phyloP scores from a whole-genome alignment of 2,329 filamentous ascomycete genomes.

The Dactylellina haptotyla region DNA sequence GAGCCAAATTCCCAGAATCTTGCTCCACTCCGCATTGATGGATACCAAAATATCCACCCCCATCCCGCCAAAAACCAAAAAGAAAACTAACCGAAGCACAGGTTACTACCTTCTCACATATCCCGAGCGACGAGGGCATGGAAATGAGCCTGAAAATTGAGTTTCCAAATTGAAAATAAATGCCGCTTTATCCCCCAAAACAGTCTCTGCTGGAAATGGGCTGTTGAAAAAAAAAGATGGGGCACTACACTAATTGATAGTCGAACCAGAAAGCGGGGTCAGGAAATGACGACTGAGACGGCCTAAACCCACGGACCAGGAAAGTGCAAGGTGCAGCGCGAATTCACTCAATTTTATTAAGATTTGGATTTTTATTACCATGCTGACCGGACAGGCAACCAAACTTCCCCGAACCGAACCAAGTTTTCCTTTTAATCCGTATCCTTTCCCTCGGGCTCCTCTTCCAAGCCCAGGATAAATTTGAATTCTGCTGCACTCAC shows the following conservation, averaged over 20 bases:
- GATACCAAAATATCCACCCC: slow-evolving; percentile 32
- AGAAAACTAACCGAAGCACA: slow-evolving; percentile 41
- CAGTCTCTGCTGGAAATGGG: background rate
- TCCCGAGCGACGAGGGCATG: slow-evolving; percentile 31
- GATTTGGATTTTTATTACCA: slow-evolving; percentile 22
- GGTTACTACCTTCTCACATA: background rate
- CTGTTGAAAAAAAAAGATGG: slow-evolving; percentile 23
- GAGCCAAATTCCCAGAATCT: slow-evolving; percentile 53
- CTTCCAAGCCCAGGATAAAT: slow-evolving; percentile 54
- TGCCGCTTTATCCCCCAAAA: slow-evolving; percentile 31
- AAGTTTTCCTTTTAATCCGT: slow-evolving; percentile 29
- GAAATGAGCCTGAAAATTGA: slow-evolving; percentile 37
- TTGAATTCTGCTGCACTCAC: slow-evolving; percentile 50
- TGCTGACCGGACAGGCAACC: slow-evolving; percentile 17
- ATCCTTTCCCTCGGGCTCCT: slow-evolving; percentile 53
- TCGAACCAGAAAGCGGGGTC: slow-evolving; percentile 49
- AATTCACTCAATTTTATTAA: slow-evolving; percentile 26
- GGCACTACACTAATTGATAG: slow-evolving; percentile 45
- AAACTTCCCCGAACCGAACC: slow-evolving; percentile 34
- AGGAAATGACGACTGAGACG: slow-evolving; percentile 45
- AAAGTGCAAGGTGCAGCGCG: slow-evolving; percentile 11
- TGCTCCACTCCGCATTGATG: slow-evolving; percentile 35
- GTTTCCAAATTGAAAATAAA: slow-evolving; percentile 31
- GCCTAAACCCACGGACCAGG: slow-evolving; percentile 16
- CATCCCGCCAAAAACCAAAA: slow-evolving; percentile 33